Percentiles rank a stretch among this genome's conserved stretches.
These are phyloP conservation scores for Magnusiomyces clavatus DNA, from an alignment of 1,139 yeast species.

Conservation along the genomic window DNA sequence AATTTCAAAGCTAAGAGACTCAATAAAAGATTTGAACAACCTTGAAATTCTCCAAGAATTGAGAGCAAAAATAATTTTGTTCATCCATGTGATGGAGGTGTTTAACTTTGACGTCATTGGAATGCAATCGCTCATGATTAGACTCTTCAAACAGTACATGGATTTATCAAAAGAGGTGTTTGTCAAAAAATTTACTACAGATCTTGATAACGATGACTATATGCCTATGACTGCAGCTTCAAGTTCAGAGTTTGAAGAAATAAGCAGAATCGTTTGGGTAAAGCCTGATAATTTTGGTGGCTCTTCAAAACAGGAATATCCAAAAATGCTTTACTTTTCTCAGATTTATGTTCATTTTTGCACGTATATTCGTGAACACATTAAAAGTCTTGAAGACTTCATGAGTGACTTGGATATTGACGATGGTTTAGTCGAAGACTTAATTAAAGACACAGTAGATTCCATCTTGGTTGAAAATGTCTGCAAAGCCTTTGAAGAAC, in stretches of 20 bases:
- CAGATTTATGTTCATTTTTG: slow-evolving; percentile 83
- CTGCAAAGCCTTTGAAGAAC: slow-evolving; percentile 54
- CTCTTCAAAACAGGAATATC: slow-evolving; percentile 39
- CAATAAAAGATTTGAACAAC: slow-evolving; percentile 23
- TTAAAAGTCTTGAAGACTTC: slow-evolving; percentile 55
- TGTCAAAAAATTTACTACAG: slow-evolving; percentile 49
- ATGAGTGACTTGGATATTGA: slow-evolving; percentile 58
- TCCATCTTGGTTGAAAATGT: slow-evolving; percentile 62
- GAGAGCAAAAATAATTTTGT: slow-evolving; percentile 60
- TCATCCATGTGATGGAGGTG: slow-evolving; percentile 70
- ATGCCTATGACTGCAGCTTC: slow-evolving; percentile 75
- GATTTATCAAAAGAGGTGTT: slow-evolving; percentile 50
- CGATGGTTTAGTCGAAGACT: slow-evolving; percentile 33
- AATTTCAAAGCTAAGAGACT: slow-evolving; percentile 23
- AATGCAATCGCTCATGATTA: slow-evolving; percentile 54
- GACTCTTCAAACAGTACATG: slow-evolving; percentile 55
- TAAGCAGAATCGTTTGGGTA: slow-evolving; percentile 65
- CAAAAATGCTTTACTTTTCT: slow-evolving; percentile 80
- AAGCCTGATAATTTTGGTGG: slow-evolving; percentile 34
- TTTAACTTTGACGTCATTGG: slow-evolving; percentile 54
- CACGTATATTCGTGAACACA: slow-evolving; percentile 58
- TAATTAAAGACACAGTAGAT: slow-evolving; percentile 53
- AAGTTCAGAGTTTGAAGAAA: slow-evolving; percentile 51
- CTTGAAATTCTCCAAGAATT: slow-evolving; percentile 38
- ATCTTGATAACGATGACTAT: slow-evolving; percentile 74